Conservation (phyloP, 31 red algal species). For the Porphyra umbilicalis region DNA sequence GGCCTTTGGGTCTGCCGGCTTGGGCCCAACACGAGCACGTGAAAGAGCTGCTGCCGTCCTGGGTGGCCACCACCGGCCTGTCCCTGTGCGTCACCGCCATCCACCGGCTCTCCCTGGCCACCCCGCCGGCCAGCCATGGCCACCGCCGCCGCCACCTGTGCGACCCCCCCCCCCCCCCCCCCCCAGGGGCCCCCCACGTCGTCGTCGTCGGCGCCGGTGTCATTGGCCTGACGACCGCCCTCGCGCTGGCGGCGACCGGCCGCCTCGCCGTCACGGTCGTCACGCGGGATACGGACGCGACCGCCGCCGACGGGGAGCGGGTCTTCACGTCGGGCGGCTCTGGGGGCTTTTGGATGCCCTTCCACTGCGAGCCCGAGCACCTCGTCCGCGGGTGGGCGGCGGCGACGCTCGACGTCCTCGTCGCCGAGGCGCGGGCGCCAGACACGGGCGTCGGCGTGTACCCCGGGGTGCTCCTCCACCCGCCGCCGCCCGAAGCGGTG, state of each 20-base stretch:
- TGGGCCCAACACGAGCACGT: too few relatives aligned
- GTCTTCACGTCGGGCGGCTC: constrained; percentile 4
- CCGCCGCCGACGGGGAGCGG: constrained; percentile 11
- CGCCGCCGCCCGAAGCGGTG: constrained; percentile 1
- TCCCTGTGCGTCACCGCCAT: too few relatives aligned
- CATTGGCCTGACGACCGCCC: constrained; percentile 63
- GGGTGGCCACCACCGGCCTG: too few relatives aligned
- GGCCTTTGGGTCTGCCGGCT: too few relatives aligned
- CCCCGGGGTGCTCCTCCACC: constrained; percentile 32
- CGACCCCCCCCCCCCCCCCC: too few relatives aligned
- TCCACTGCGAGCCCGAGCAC: constrained; percentile 9
- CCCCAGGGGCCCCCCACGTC: not conserved
- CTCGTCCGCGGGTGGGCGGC: constrained; percentile 26
- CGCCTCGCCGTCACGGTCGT: constrained; percentile 45
- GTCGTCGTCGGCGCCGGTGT: constrained; percentile 64
- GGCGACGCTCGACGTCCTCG: constrained; percentile 11
- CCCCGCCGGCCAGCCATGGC: too few relatives aligned
- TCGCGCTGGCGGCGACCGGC: constrained; percentile 23
- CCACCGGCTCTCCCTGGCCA: too few relatives aligned
- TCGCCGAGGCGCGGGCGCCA: not conserved
- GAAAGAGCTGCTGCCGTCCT: too few relatives aligned
- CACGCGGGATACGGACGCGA: constrained; percentile 38
- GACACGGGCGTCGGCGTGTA: constrained; percentile 29
- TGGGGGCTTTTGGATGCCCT: constrained; percentile 18
- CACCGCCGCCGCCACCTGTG: too few relatives aligned